Percentiles rank a stretch among this genome's conserved stretches.
Conservation (phyloP, 306 rosid genomes). For the Rosa multiflora region DNA sequence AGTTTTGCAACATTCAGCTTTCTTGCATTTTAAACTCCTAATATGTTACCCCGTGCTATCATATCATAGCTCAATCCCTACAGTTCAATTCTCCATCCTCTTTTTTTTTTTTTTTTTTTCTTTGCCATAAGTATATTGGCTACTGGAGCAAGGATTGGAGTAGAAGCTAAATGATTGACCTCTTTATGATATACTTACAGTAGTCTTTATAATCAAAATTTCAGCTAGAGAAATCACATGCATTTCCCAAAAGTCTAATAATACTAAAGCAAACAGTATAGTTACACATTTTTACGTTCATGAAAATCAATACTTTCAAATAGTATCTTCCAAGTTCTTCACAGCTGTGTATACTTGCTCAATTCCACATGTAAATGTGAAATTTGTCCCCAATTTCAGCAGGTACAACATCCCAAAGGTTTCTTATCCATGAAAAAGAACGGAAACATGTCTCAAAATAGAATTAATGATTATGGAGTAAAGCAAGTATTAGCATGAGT, state of each 20-base stretch:
- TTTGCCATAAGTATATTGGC: constrained; percentile 84
- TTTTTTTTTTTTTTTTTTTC: constrained; percentile 10
- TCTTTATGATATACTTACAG: too few relatives aligned
- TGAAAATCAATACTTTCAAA: constrained; percentile 17
- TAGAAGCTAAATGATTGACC: not conserved
- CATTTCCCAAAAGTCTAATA: not conserved
- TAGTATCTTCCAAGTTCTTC: constrained; percentile 81
- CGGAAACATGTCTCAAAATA: constrained; percentile 7
- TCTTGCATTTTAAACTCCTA: too few relatives aligned
- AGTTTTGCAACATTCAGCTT: too few relatives aligned
- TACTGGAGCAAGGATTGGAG: constrained; percentile 50
- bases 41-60: too few relatives aligned
- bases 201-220: not conserved
- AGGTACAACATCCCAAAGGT: constrained; percentile 71
- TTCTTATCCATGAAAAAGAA: constrained; percentile 53
- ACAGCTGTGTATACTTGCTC: constrained; percentile 83
- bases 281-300: not conserved
- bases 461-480: constrained; percentile 17
- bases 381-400: constrained; percentile 78
- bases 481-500: constrained; percentile 15
- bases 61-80: not conserved
- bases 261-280: not conserved
- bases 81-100: constrained; percentile 21
- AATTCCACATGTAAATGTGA: constrained; percentile 64
- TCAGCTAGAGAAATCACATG: not conserved